Conservation (phyloP, 73 alveolate species). For the Paramecium sexaurelia region DNA sequence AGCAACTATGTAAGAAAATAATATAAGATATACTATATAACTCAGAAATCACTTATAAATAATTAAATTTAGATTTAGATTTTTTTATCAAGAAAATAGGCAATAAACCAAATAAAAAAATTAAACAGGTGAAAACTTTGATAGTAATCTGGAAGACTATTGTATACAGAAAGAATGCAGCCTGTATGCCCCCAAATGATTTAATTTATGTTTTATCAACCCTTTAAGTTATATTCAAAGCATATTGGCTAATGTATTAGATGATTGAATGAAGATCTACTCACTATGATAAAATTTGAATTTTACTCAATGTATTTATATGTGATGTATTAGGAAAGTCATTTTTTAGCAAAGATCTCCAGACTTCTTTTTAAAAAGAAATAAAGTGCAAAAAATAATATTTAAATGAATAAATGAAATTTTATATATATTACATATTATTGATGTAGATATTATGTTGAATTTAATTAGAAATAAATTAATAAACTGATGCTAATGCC, state of each 20-base stretch:
- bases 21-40: neutral
- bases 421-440: too few relatives aligned
- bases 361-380: neutral
- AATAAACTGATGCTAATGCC: too few relatives aligned
- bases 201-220: neutral
- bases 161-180: neutral
- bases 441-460: too few relatives aligned
- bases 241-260: neutral
- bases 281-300: neutral
- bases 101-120: neutral
- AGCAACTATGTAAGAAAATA: too few relatives aligned
- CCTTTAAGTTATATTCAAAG: neutral
- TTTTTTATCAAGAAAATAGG: neutral
- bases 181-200: neutral
- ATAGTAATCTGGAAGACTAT: neutral
- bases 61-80: neutral
- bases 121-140: neutral
- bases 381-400: neutral
- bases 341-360: slow-evolving; percentile 16
- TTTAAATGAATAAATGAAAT: neutral
- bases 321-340: slow-evolving; percentile 1
- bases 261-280: slow-evolving; percentile 44
- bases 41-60: neutral
- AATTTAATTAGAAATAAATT: too few relatives aligned
- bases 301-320: neutral